Evolutionary conservation across 208 protist species (phyloP).

Genomic region (Crithidia sp.): DNA sequence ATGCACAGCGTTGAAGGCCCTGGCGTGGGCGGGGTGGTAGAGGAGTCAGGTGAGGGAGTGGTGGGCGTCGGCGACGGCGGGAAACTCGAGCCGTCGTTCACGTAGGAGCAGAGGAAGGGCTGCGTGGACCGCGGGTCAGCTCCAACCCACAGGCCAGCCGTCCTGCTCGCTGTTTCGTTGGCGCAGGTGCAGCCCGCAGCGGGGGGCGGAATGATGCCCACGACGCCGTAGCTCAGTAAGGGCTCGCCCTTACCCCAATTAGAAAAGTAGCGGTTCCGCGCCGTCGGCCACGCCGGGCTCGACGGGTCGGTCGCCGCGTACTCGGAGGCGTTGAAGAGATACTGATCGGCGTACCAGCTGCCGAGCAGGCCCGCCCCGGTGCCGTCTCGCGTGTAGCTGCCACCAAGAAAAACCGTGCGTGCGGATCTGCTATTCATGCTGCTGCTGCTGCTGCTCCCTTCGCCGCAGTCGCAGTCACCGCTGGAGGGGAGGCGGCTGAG

Average conservation of each 20-base stretch:
- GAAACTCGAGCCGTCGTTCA: slow-evolving; percentile 65
- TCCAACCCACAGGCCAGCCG: slow-evolving; percentile 45
- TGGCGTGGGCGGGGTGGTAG: slow-evolving; percentile 1
- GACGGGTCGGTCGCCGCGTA: slow-evolving; percentile 36
- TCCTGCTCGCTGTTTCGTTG: neutral
- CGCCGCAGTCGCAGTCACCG: neutral
- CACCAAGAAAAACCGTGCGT: slow-evolving; percentile 52
- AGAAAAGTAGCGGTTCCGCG: slow-evolving; percentile 43
- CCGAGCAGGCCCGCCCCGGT: slow-evolving; percentile 41
- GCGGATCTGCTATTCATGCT: slow-evolving; percentile 10
- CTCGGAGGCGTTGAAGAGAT: slow-evolving; percentile 42
- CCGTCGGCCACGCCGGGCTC: slow-evolving; percentile 70
- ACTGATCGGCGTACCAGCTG: slow-evolving; percentile 54
- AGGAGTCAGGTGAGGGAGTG: slow-evolving; percentile 13
- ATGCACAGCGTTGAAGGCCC: slow-evolving; percentile 21
- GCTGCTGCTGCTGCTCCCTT: neutral
- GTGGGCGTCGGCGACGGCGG: slow-evolving; percentile 28
- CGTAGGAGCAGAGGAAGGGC: slow-evolving; percentile 72
- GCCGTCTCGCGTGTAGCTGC: slow-evolving; percentile 50
- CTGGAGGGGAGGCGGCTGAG: slow-evolving; percentile 10
- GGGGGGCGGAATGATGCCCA: slow-evolving; percentile 33
- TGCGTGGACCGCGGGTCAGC: slow-evolving; percentile 49
- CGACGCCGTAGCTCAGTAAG: slow-evolving; percentile 43
- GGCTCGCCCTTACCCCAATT: slow-evolving; percentile 59
- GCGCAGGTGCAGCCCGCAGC: slow-evolving; percentile 7